phyloP scores from a whole-genome alignment of 108 stramenopile genomes.

The Cyclostephanos tholiformis region DNA sequence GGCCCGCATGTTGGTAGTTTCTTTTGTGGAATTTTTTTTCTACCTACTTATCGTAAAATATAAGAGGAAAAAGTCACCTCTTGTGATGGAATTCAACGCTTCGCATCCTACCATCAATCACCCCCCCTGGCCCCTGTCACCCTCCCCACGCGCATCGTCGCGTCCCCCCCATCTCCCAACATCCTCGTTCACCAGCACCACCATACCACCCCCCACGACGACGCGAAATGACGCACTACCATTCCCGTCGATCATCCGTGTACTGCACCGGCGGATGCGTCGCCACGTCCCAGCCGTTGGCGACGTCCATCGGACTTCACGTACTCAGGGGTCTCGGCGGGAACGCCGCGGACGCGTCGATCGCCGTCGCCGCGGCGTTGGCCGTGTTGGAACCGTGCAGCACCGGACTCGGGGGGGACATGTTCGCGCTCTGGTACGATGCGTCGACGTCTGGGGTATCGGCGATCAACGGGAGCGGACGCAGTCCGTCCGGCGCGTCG shows the following conservation, averaged over 20 bases:
- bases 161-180: not conserved
- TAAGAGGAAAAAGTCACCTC: too few species aligned
- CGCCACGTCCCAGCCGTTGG: conserved; percentile 77
- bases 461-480: conserved; percentile 89
- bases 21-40: too few species aligned
- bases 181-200: conserved; percentile 5
- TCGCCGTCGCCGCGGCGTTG: conserved; percentile 77
- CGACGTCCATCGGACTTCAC: conserved; percentile 70
- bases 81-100: too few species aligned
- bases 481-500: conserved; percentile 63
- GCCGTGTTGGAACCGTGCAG: conserved; percentile 54
- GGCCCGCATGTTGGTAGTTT: too few species aligned
- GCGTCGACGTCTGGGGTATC: conserved; percentile 61
- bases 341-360: conserved; percentile 85
- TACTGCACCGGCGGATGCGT: conserved; percentile 71
- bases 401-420: conserved; percentile 65
- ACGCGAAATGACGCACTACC: conserved; percentile 16
- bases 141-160: too few species aligned
- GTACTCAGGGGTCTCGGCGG: conserved; percentile 57
- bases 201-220: not conserved
- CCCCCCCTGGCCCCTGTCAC: too few species aligned
- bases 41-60: too few species aligned
- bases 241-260: conserved; percentile 73
- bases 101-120: too few species aligned
- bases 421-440: conserved; percentile 92